Percentiles rank a stretch among this genome's conserved stretches.
phyloP scores from a whole-genome alignment of 1,139 yeast species.

The Geotrichum europaeum region DNA sequence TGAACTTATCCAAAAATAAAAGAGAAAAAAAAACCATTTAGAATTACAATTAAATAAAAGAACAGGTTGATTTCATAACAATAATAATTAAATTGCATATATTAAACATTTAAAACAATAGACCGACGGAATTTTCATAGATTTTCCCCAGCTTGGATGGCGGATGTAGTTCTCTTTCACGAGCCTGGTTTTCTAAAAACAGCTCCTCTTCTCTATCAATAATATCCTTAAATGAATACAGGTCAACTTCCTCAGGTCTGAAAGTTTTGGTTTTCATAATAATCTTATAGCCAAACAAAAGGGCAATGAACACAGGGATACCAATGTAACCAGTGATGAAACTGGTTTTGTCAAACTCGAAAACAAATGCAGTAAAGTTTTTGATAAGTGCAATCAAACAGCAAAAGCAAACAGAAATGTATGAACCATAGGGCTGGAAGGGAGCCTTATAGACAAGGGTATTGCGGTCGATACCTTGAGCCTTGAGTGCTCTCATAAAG shows the following conservation, averaged over 20 bases:
- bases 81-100: background rate
- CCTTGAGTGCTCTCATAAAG: constrained; percentile 60
- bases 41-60: background rate
- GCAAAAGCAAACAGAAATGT: constrained; percentile 52
- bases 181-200: constrained; percentile 40
- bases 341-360: constrained; percentile 49
- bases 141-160: constrained; percentile 4
- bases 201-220: constrained; percentile 63
- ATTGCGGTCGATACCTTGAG: constrained; percentile 50
- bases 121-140: constrained; percentile 15
- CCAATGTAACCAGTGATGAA: constrained; percentile 78
- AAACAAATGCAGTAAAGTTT: constrained; percentile 66
- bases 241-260: constrained; percentile 54
- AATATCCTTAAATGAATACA: constrained; percentile 56
- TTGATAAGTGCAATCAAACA: constrained; percentile 56
- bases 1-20: no score
- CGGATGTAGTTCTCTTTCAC: constrained; percentile 34
- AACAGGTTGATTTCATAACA: background rate
- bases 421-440: constrained; percentile 48
- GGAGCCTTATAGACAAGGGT: constrained; percentile 49
- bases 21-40: no score
- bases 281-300: constrained; percentile 55
- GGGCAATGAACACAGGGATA: constrained; percentile 56
- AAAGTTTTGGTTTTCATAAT: constrained; percentile 48
- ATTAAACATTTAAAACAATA: constrained; percentile 7